A percentile compares a stretch with the other conserved stretches of the same genome.
phyloP scores from a whole-genome alignment of 768 basidiomycete species.

The Artomyces pyxidatus region DNA sequence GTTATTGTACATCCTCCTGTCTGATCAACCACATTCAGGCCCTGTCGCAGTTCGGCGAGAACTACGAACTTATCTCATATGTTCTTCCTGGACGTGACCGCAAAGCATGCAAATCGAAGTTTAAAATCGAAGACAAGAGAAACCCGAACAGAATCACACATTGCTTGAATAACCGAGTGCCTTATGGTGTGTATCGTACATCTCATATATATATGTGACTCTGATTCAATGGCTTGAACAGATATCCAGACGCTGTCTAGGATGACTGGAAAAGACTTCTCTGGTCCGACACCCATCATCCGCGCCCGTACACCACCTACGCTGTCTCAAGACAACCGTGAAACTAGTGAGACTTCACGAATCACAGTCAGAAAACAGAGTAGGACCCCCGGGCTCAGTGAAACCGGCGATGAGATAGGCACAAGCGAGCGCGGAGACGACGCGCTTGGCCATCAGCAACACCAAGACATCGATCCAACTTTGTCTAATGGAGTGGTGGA shows the following conservation, averaged over 20 bases:
- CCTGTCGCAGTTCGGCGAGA: slow-evolving; percentile 84
- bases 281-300: slow-evolving; percentile 72
- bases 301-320: slow-evolving; percentile 30
- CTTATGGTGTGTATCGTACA: slow-evolving; percentile 50
- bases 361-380: slow-evolving; percentile 8
- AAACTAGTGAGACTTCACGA: not conserved
- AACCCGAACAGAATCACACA: slow-evolving; percentile 69
- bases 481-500: too few relatives aligned
- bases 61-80: slow-evolving; percentile 87
- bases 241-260: slow-evolving; percentile 68
- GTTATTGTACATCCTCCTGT: not conserved
- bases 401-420: not conserved
- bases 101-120: slow-evolving; percentile 89
- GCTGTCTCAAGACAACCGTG: slow-evolving; percentile 22
- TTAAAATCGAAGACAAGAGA: slow-evolving; percentile 82
- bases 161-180: slow-evolving; percentile 65
- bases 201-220: not conserved
- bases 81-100: slow-evolving; percentile 79
- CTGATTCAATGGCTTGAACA: slow-evolving; percentile 20
- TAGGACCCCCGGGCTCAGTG: slow-evolving; percentile 7
- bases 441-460: not conserved
- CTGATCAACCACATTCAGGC: slow-evolving; percentile 42
- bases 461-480: too few relatives aligned
- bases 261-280: slow-evolving; percentile 82
- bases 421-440: not conserved